Evolutionary conservation across 2,329 filamentous ascomycete species (phyloP), one percentile per base, ranked within the genome.

Genomic region (Aspergillus ochraceoroseus): DNA sequence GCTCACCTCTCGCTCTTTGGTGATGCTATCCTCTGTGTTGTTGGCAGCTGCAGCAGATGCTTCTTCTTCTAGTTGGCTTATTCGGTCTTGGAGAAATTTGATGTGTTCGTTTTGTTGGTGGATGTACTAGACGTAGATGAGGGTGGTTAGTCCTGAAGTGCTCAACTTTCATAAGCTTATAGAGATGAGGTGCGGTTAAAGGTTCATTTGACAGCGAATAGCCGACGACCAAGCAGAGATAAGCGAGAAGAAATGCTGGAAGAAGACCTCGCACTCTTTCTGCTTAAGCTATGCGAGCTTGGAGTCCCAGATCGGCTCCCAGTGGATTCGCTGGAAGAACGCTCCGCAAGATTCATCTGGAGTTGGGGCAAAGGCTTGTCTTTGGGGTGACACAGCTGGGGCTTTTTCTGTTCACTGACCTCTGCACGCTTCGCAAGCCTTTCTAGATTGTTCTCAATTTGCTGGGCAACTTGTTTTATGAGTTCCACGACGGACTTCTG

Each of bases 401-500:
- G 14, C 15, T 27, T 32, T 33, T 29, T 6, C n/a, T 26, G 31
- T 7, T 35, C 19, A 63, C 61, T 58, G 23, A 68, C 66, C 64
- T 68, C 65, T 45, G 64, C 64, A 44, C 66, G 64, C 44, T 66
- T 61, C 19, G 65, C 64, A 19, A 69, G 55, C 22, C 62, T 59
- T 43, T 68, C 65, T 15, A 64, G 54, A 34, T 69, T 77, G 51
- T 78, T 79, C 62, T 77, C 77, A 45, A 75, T 70, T 27, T 76
- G 70, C 18, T 72, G 73, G n/a, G 68, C 70, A 26, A 70, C 71
- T 48, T 66, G 63, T 39, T 64, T 66, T 13, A 65, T 53, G 28
- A 69, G 58, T 36, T 68, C 63, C 25, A 61, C 55, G 27, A 57
- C 59, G 8, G 64, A 64, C 41, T 65, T 59, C 35, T 65, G 57